Base-by-base conservation (phyloP, 805 yeast species). In the Barnettozyma sp. region DNA sequence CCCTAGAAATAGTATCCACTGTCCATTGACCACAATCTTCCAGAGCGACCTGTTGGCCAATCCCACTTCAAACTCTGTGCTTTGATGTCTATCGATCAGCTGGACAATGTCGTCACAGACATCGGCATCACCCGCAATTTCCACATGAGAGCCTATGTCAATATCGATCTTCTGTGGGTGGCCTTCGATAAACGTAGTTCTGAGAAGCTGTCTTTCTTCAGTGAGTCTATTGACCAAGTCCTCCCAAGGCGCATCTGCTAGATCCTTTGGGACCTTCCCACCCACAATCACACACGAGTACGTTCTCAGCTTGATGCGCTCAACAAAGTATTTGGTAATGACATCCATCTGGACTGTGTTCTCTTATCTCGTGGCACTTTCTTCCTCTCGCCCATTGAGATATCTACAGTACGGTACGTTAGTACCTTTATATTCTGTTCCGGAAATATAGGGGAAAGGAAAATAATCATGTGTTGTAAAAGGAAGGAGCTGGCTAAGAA, bases 231-330 rank as follows among this genome's bases (percentile, higher is more conserved):
- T 13, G 2, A 35, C n/a, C 11, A 12, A 22, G 2, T 21, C n/a
- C 2, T 12, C 14, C 16, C 34, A 18, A 9, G 36, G 25, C 4
- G 14, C 14, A 8, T n/a, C 16, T 3, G 10, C 15, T 7, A 25
- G 19, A 3, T n/a, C 25, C 11, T 14, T 22, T 10, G 18, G 15
- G 7, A 33, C 20, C 14, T 36, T 17, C 3, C 19, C 37, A 13
- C 35, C 43, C 7, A 36, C 35, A 14, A 34, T 33, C n/a, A 39
- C 33, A 21, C 37, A 33, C 4, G 40, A 33, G 21, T 39, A 39
- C 4, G 32, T 22, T 4, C 27, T 26, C 19, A 36, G 20, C 22
- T 29, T 19, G 19, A 33, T 39, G 22, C 40, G 34, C 9, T 17
- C 18, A 21, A 33, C 33, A 8, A 29, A 26, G 12, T 28, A 36